Evolutionary conservation across 345 rosid species (phyloP), one percentile per base, ranked within the genome.

Genomic region (Dimocarpus longan): DNA sequence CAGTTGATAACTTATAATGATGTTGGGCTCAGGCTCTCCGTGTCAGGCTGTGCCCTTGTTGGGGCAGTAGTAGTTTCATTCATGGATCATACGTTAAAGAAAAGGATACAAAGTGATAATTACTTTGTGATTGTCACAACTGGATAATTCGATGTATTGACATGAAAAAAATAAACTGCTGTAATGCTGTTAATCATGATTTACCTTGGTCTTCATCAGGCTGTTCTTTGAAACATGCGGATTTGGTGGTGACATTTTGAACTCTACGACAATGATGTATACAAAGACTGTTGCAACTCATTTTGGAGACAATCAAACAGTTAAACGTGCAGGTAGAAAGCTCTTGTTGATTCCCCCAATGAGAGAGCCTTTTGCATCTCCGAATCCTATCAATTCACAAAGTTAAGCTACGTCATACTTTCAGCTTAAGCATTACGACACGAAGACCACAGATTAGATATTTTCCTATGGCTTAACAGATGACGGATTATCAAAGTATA

Each of bases 191-290:
- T 46, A 21, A 70, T 48, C 75, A 16, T 64, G 56, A 64, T 80
- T 39, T 80, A 4, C 28, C n/a, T 39, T 28, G 28, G 18, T 62
- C 71, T 80, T 57, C 66, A 26, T 62, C 82, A 95, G 98, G 89
- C 79, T 87, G 66, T 94, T 96, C 90, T 96, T 96, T 76, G 73
- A 87, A 84, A 92, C 96, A 0, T 93, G 97, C 82, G 98, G 97
- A 71, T 95, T 93, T 88, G 89, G 89, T 77, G 92, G 88, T 75
- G 99, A 96, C 83, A 79, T 90, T 22, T 82, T 93, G 88, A 89
- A 94, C 73, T 91, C 98, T 52, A 91, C 93, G 8, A 91, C 97
- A 1, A 95, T 93, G 98, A 90, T 93, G 91, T 88, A 91, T 81
- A 73, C 93, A 10, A 90, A 85, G 84, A 83, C 76, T 19, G 78